Evolutionary conservation across 768 basidiomycete species (phyloP), one percentile per base, ranked within the genome.

Genomic region (Goffeauzyma gilvescens): DNA sequence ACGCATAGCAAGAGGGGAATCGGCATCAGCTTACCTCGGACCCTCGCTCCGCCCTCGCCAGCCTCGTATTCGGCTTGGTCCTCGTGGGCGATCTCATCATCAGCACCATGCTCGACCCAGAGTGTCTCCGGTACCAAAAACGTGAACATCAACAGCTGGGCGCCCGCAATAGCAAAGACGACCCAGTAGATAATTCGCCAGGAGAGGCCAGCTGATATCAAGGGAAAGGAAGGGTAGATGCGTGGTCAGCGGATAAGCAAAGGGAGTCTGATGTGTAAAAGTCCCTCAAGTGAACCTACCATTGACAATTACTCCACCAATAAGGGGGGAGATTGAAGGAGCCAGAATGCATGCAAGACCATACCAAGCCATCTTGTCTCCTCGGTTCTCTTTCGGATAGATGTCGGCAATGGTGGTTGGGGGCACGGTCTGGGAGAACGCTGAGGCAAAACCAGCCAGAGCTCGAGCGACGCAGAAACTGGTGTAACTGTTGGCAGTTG

Each of bases 71-170:
- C n/a, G n/a, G n/a, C n/a, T n/a, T n/a, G n/a, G n/a, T n/a, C n/a
- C n/a, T n/a, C n/a, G n/a, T n/a, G n/a, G n/a, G n/a, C n/a, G n/a
- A n/a, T n/a, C n/a, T 54, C 48, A n/a, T 30, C 41, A 9, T 24
- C 47, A 13, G 33, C 18, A 3, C 20, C 40, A 13, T 49, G 45
- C 26, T 51, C 45, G 12, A 39, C 42, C 50, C 50, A 55, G 17
- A 55, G 42, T n/a, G 55, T 55, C 25, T 55, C 52, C 6, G 55
- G 55, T 6, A 55, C 49, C 27, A 55, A 27, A 30, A 50, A 42
- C 31, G 48, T 33, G 41, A 54, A 44, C 27, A 46, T 30, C 14
- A 44, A 26, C 10, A 55, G 24, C 28, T 55, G 54, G 2, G 53
- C 20, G 2, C 47, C 49, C n/a, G 42, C 49, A 18, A 53, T 38